phyloP scores from a whole-genome alignment of 75 land plant genomes.

The Selaginella moellendorffii region DNA sequence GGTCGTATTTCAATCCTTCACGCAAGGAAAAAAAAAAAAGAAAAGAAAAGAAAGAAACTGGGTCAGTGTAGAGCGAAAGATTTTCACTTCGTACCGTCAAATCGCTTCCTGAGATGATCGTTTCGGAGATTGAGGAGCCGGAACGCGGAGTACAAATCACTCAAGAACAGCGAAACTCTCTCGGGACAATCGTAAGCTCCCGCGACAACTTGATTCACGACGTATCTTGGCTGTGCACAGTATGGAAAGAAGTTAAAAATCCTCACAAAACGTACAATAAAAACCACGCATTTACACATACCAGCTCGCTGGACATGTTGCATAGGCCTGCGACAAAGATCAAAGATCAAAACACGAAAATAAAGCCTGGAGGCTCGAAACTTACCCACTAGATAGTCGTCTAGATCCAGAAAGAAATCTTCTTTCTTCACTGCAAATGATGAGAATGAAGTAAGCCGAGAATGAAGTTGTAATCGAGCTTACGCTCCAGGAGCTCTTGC shows the following conservation, averaged over 20 bases:
- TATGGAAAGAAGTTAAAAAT: not conserved
- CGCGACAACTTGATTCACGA: conserved; percentile 71
- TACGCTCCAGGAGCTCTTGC: conserved; percentile 55
- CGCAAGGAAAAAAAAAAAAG: not conserved
- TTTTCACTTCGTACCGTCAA: conserved; percentile 45
- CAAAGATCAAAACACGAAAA: conserved; percentile 1
- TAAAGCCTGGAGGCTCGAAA: too few species aligned
- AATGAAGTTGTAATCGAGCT: not conserved
- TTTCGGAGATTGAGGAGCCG: conserved; percentile 86
- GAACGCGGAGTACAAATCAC: conserved; percentile 71
- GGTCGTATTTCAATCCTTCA: conserved; percentile 74
- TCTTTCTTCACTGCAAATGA: conserved; percentile 36
- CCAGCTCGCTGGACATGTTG: conserved; percentile 87
- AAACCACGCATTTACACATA: conserved; percentile 18
- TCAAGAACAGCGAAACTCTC: conserved; percentile 55
- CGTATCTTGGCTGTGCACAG: conserved; percentile 67
- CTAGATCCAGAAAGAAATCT: conserved; percentile 61
- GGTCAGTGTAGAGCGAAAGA: not conserved
- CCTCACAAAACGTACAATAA: not conserved
- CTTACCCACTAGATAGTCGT: conserved; percentile 83
- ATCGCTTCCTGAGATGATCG: conserved; percentile 72
- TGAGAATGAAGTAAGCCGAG: not conserved
- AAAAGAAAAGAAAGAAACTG: not conserved
- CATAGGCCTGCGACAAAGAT: conserved; percentile 58
- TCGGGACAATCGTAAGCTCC: conserved; percentile 82